phyloP scores from a whole-genome alignment of 805 yeast species.

The Candida cerambycidarum region DNA sequence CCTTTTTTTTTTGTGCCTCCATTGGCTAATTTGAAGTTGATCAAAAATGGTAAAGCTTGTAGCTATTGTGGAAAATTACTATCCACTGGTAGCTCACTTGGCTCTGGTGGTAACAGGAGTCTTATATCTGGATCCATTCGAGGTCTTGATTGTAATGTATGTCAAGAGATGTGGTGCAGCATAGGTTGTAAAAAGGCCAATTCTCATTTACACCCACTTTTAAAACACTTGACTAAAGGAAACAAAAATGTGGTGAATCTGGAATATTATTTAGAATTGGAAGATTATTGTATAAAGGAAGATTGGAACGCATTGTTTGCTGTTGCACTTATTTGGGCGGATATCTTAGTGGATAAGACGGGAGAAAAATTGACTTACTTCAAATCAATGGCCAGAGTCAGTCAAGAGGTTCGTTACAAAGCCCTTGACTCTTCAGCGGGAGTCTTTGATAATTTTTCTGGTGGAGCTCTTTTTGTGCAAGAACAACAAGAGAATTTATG shows the following conservation, averaged over 20 bases:
- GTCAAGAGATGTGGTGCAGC: constrained; percentile 72
- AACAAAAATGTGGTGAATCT: constrained; percentile 42
- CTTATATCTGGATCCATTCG: constrained; percentile 23
- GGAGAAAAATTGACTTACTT: constrained; percentile 47
- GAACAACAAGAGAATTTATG: constrained; percentile 61
- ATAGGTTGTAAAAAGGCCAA: constrained; percentile 56
- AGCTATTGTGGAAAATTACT: constrained; percentile 66
- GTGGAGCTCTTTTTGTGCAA: constrained; percentile 53
- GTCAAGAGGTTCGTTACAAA: constrained; percentile 63
- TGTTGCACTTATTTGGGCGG: constrained; percentile 56
- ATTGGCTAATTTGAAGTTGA: constrained; percentile 59
- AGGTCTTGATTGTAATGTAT: constrained; percentile 65
- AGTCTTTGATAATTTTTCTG: constrained; percentile 51
- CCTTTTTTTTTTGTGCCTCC: constrained; percentile 66
- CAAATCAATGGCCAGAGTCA: constrained; percentile 63
- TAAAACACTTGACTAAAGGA: constrained; percentile 52
- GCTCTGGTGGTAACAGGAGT: not conserved
- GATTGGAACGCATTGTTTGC: constrained; percentile 72
- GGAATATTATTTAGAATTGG: constrained; percentile 54
- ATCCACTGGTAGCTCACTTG: constrained; percentile 11
- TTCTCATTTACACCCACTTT: constrained; percentile 47
- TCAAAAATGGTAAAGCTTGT: constrained; percentile 66
- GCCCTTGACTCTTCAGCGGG: constrained; percentile 57
- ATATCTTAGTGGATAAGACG: constrained; percentile 41
- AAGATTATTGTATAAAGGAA: constrained; percentile 60